Conservation (phyloP, 2,329 filamentous ascomycete species). For the Cytospora paraplurivora region DNA sequence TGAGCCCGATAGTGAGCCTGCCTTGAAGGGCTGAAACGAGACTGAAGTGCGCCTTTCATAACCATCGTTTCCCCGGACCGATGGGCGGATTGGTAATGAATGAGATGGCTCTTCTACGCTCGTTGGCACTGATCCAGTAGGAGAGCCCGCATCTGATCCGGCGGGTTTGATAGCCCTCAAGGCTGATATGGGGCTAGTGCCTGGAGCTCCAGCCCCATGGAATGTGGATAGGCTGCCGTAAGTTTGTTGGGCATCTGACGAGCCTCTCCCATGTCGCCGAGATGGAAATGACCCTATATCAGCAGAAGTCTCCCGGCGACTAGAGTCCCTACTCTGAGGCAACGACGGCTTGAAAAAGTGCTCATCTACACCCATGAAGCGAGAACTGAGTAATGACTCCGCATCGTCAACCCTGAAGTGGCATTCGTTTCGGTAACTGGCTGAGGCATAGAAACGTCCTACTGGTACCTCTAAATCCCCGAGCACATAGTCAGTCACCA, state of each 20-base stretch:
- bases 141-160: constrained; percentile 65
- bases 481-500: constrained; percentile 77
- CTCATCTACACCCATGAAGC: constrained; percentile 90
- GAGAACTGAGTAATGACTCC: constrained; percentile 86
- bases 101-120: constrained; percentile 51
- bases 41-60: constrained; percentile 74
- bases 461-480: constrained; percentile 84
- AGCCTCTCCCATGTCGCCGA: constrained; percentile 50
- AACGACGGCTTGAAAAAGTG: constrained; percentile 82
- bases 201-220: constrained; percentile 74
- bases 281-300: constrained; percentile 78
- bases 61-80: constrained; percentile 50
- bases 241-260: constrained; percentile 70
- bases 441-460: constrained; percentile 78
- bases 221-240: constrained; percentile 92
- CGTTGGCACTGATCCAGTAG: constrained; percentile 53
- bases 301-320: constrained; percentile 41
- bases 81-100: constrained; percentile 52
- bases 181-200: constrained; percentile 84
- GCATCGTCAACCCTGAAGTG: constrained; percentile 91
- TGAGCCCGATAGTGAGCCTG: constrained; percentile 89
- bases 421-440: constrained; percentile 85
- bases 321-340: constrained; percentile 52
- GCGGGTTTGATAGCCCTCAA: constrained; percentile 67
- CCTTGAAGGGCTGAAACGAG: constrained; percentile 95